phyloP scores from a whole-genome alignment of 176 grass and related monocot genomes.

The Miscanthus lutarioriparius region DNA sequence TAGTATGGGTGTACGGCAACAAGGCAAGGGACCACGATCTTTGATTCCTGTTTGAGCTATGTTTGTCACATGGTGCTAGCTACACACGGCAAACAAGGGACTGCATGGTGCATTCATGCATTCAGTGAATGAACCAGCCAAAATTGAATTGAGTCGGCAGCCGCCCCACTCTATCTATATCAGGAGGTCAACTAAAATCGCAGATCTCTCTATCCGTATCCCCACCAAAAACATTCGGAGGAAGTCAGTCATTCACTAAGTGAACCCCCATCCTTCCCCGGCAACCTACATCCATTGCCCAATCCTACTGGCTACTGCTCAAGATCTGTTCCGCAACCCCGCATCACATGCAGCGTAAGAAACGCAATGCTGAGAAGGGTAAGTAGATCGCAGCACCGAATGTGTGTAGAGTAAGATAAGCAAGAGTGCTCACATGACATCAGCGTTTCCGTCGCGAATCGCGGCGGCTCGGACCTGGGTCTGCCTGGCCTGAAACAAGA shows the following conservation, averaged over 20 bases:
- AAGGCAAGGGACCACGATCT: background rate
- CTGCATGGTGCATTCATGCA: background rate
- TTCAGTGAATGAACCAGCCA: background rate
- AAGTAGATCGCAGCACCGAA: background rate
- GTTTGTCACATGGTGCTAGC: background rate
- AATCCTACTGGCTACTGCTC: background rate
- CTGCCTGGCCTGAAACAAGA: slow-evolving; percentile 53
- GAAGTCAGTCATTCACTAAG: background rate
- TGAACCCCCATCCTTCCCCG: background rate
- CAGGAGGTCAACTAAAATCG: background rate
- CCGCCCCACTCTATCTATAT: background rate
- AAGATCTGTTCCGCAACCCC: slow-evolving; percentile 14
- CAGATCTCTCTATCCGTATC: background rate
- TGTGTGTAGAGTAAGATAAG: background rate
- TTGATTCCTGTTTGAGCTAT: background rate
- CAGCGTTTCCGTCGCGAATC: slow-evolving; percentile 52
- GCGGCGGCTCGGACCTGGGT: slow-evolving; percentile 37
- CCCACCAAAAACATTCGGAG: background rate
- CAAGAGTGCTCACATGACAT: slow-evolving; percentile 57
- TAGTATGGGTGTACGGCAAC: background rate
- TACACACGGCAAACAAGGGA: background rate
- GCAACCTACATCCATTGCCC: background rate
- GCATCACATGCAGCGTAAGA: slow-evolving; percentile 11
- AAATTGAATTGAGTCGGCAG: background rate
- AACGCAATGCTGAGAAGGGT: background rate